Percentiles rank a stretch among this genome's conserved stretches.
phyloP scores from a whole-genome alignment of 2,329 filamentous ascomycete species.

The Cladosporium phlei region DNA sequence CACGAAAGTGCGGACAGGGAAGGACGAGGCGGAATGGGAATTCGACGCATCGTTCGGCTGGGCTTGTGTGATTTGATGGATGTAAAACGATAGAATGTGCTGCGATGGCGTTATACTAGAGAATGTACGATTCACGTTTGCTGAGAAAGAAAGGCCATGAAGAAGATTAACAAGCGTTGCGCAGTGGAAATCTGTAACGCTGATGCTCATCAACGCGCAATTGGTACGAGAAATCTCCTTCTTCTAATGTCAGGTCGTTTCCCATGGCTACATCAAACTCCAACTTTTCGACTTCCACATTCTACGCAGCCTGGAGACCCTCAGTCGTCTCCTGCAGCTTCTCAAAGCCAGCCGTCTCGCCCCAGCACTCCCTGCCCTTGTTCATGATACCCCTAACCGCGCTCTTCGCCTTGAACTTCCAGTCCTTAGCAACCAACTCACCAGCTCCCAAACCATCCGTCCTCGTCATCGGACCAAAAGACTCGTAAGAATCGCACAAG shows the following conservation, averaged over 20 bases:
- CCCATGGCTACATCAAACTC: background rate
- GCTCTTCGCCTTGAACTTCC: slow-evolving; percentile 83
- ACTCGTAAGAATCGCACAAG: slow-evolving; percentile 77
- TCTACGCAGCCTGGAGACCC: slow-evolving; percentile 32
- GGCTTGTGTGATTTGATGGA: slow-evolving; percentile 29
- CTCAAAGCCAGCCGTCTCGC: slow-evolving; percentile 66
- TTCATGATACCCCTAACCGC: slow-evolving; percentile 80
- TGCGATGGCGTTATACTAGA: too few species aligned
- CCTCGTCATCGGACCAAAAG: slow-evolving; percentile 50
- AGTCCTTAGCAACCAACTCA: slow-evolving; percentile 67
- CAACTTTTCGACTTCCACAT: too few species aligned
- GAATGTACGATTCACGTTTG: too few species aligned
- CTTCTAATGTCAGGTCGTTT: too few species aligned
- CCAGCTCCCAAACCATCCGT: slow-evolving; percentile 51
- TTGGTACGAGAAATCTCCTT: too few species aligned
- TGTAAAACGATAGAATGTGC: too few species aligned
- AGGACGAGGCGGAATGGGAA: slow-evolving; percentile 34
- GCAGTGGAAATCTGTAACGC: too few species aligned
- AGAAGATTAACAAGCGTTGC: too few species aligned
- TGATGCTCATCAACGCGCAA: too few species aligned
- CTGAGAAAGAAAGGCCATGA: too few species aligned
- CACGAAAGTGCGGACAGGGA: slow-evolving; percentile 37
- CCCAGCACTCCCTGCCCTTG: slow-evolving; percentile 76
- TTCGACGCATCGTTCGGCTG: slow-evolving; percentile 48
- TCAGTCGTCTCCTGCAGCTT: slow-evolving; percentile 49